phyloP scores from a whole-genome alignment of 345 rosid genomes.

The Hibiscus syriacus region DNA sequence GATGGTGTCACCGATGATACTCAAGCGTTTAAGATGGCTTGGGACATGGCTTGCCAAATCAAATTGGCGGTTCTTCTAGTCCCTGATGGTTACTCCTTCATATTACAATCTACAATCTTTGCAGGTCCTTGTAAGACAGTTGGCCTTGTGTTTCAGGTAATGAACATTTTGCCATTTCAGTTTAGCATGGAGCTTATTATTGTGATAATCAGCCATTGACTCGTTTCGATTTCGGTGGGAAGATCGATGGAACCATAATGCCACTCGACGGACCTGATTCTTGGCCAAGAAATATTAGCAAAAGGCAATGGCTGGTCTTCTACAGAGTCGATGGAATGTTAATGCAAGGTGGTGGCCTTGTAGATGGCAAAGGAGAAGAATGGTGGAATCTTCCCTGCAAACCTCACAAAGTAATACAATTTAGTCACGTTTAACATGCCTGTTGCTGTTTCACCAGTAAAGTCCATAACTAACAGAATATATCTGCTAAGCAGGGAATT shows the following conservation, averaged over 20 bases:
- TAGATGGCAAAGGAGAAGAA: constrained; percentile 76
- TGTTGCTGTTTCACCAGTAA: neutral
- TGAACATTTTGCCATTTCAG: neutral
- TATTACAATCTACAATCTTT: constrained; percentile 73
- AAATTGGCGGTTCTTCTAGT: constrained; percentile 32
- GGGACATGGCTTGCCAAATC: constrained; percentile 62
- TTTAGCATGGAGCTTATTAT: neutral
- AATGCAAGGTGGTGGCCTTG: constrained; percentile 61
- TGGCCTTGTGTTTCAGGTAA: constrained; percentile 58
- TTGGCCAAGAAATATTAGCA: constrained; percentile 56
- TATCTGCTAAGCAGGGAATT: constrained; percentile 31
- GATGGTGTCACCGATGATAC: constrained; percentile 67
- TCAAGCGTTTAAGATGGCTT: constrained; percentile 71
- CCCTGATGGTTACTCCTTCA: constrained; percentile 53
- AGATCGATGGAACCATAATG: constrained; percentile 44
- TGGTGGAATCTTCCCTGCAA: constrained; percentile 98
- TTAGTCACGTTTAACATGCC: neutral
- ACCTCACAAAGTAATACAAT: constrained; percentile 53
- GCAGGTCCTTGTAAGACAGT: constrained; percentile 70
- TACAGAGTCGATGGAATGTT: constrained; percentile 59
- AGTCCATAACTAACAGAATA: neutral
- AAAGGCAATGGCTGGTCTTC: constrained; percentile 81
- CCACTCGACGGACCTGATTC: constrained; percentile 53
- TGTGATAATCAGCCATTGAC: neutral
- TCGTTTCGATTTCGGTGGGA: neutral